A percentile compares a stretch with the other conserved stretches of the same genome.
These are phyloP conservation scores for Komagataella phaffii DNA, from an alignment of 805 yeast genomes.

Conservation along the genomic window DNA sequence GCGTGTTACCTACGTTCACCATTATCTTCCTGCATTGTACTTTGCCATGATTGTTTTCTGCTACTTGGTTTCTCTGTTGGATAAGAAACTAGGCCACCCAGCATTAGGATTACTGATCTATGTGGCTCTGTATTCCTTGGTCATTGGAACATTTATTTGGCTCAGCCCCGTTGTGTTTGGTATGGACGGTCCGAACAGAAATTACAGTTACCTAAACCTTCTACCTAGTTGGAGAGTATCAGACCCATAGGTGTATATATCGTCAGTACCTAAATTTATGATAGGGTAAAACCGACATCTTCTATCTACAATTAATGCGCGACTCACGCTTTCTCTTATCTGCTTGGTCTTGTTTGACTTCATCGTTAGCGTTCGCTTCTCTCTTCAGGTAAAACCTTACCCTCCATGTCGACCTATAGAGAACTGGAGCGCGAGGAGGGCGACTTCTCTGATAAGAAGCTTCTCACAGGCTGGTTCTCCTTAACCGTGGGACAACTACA, in stretches of 20 bases:
- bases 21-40: conserved; percentile 88
- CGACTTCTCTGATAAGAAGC: background rate
- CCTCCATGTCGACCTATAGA: background rate
- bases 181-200: conserved; percentile 43
- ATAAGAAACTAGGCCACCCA: conserved; percentile 9
- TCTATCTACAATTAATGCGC: background rate
- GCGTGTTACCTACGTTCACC: conserved; percentile 94
- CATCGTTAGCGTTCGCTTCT: background rate
- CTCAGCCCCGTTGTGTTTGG: conserved; percentile 71
- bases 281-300: background rate
- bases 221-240: conserved; percentile 40
- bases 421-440: background rate
- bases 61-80: conserved; percentile 36
- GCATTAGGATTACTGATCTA: conserved; percentile 22
- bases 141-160: conserved; percentile 44
- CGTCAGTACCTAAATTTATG: background rate
- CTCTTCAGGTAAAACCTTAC: background rate
- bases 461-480: background rate
- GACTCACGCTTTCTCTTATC: background rate
- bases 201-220: conserved; percentile 39
- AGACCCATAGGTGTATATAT: conserved; percentile 1
- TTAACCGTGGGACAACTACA: conserved; percentile 13
- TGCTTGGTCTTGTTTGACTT: background rate
- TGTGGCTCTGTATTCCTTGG: conserved; percentile 28
- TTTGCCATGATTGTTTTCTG: conserved; percentile 77